Conservation (phyloP, 352 stramenopile genomes). For the Pythium graminicola region DNA sequence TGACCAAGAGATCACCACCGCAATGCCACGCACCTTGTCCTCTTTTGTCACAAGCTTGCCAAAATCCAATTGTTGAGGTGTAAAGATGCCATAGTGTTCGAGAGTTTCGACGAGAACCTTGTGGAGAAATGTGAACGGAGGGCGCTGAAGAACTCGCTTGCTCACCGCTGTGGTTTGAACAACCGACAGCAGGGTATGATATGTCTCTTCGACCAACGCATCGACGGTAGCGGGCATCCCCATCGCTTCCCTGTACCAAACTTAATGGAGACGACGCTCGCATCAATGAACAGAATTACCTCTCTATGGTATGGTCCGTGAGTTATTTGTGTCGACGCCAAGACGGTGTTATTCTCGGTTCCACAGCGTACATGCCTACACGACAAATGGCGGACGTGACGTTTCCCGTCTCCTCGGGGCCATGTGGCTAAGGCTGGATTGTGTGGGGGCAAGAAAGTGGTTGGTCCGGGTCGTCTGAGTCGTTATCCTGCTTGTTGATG, state of each 20-base stretch:
- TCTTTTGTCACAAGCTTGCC: conserved; percentile 54
- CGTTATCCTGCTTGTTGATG: no score
- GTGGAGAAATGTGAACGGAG: conserved; percentile 80
- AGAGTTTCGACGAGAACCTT: conserved; percentile 72
- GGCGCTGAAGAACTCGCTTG: conserved; percentile 55
- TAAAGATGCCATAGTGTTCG: conserved; percentile 56
- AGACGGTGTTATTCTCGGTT: conserved; percentile 4
- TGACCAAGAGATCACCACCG: no score
- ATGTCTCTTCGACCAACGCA: conserved; percentile 53
- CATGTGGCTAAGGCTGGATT: conserved; percentile 54
- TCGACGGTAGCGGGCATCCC: conserved; percentile 17
- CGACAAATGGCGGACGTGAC: conserved; percentile 36
- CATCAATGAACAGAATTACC: neutral
- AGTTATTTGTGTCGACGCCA: conserved; percentile 11
- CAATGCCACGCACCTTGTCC: conserved; percentile 63
- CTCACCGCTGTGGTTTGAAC: conserved; percentile 67
- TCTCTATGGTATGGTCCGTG: neutral
- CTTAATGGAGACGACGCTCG: neutral
- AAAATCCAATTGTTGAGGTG: conserved; percentile 54
- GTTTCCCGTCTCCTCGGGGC: conserved; percentile 23
- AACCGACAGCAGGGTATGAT: conserved; percentile 48
- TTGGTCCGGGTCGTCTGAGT: conserved; percentile 29
- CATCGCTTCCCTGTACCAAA: neutral
- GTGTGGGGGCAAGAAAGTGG: conserved; percentile 57
- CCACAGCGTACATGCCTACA: neutral